phyloP scores from a whole-genome alignment of 2,329 filamentous ascomycete genomes.

The Rhynchosporium secalis region DNA sequence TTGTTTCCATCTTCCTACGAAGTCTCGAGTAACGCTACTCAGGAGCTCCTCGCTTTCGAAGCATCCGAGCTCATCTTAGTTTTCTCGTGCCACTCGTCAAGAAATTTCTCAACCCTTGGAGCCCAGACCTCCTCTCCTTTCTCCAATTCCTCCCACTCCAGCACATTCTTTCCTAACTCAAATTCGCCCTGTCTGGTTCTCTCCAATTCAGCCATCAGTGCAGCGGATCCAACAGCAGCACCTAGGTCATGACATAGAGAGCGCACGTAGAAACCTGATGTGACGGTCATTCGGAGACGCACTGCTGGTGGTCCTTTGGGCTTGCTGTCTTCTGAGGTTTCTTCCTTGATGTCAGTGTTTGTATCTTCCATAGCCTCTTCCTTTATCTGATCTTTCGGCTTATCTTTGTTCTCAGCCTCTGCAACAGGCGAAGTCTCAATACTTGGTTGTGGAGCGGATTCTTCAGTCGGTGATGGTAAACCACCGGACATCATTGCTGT shows the following conservation, averaged over 20 bases:
- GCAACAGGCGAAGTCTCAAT: conserved; percentile 26
- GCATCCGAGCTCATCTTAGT: not conserved
- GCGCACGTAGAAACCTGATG: conserved; percentile 94
- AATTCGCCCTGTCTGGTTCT: conserved; percentile 83
- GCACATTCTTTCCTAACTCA: conserved; percentile 68
- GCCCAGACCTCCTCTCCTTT: conserved; percentile 82
- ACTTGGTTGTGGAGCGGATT: conserved; percentile 28
- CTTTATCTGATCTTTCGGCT: conserved; percentile 12
- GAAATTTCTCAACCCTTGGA: conserved; percentile 64
- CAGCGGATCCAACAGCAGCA: conserved; percentile 75
- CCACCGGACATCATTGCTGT: conserved; percentile 39
- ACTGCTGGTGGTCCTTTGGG: conserved; percentile 70
- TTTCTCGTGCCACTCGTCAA: conserved; percentile 43
- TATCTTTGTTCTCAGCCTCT: not conserved
- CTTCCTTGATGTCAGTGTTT: too few relatives aligned
- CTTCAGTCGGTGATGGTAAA: conserved; percentile 20
- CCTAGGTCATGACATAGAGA: conserved; percentile 92
- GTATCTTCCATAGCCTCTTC: too few relatives aligned
- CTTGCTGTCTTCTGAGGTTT: conserved; percentile 4
- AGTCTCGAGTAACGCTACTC: not conserved
- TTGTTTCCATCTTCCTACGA: not conserved
- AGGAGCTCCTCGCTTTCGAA: not conserved
- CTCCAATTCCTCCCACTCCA: conserved; percentile 76
- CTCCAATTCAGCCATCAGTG: conserved; percentile 80
- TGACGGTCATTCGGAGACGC: conserved; percentile 85